Conservation (phyloP, 495 filamentous ascomycete species). For the Penicillium antarcticum region DNA sequence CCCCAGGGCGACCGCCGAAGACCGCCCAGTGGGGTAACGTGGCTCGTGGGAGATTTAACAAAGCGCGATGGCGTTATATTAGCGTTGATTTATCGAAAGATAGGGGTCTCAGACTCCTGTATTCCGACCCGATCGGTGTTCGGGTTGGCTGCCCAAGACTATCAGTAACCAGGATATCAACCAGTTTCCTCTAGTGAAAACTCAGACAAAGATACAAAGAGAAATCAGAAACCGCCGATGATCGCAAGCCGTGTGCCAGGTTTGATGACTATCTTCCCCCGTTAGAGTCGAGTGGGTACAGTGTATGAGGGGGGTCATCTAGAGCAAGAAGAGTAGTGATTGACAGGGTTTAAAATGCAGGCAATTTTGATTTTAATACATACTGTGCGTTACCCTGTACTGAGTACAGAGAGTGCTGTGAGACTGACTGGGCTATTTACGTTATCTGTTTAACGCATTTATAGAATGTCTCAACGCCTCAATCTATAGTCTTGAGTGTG, state of each 20-base stretch:
- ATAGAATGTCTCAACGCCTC: constrained; percentile 7
- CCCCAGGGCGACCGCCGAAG: constrained; percentile 2
- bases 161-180: neutral
- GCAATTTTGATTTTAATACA: no score
- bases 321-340: constrained; percentile 11
- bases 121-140: neutral
- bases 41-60: neutral
- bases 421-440: no score
- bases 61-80: constrained; percentile 1
- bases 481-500: neutral
- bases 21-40: constrained; percentile 9
- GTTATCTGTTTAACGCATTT: neutral
- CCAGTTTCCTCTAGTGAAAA: neutral
- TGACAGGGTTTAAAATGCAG: constrained; percentile 12
- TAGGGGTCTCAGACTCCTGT: neutral
- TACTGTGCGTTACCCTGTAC: no score
- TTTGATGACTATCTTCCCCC: neutral
- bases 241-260: neutral
- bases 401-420: neutral
- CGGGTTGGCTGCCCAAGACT: neutral
- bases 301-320: neutral
- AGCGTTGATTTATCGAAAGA: neutral
- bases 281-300: neutral
- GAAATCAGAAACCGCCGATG: neutral
- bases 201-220: neutral